Base-by-base conservation (phyloP, 495 filamentous ascomycete genomes). In the Penicillium lividum region DNA sequence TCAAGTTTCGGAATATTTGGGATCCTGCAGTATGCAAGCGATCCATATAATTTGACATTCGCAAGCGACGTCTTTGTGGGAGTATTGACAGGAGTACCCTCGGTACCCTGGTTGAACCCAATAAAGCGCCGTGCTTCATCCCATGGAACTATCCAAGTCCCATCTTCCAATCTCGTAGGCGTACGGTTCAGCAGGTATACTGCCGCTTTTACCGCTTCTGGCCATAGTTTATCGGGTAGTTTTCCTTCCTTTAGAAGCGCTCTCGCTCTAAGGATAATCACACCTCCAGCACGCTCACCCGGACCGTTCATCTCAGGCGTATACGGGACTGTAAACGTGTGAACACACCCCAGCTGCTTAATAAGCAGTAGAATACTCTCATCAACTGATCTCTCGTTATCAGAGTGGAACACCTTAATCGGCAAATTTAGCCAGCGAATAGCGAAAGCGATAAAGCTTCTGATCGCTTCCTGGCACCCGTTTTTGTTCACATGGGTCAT, bases 141-240 rank as follows among this genome's bases (percentile, higher is more conserved):
- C 48, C n/a, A 51, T n/a, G 49, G 59, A 18, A 57, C 15, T 3
- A 61, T 46, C 53, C 29, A 45, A 0, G 18, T 16, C 3, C 43
- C 40, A 10, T 57, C 43, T 3, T 25, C 22, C n/a, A 33, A 25
- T 3, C n/a, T n/a, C n/a, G 49, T 61, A 0, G 51, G 60, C 11
- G 40, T 56, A 5, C 60, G 25, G 15, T 63, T 63, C 9, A 59
- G 11, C 9, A 63, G 10, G 42, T 45, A 63, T 4, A 44, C 44
- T 1, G 52, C 56, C 10, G 56, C 50, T 7, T 13, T 11, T 0
- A 50, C 38, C 1, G 50, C 54, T 56, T n/a, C n/a, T n/a, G n/a
- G n/a, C n/a, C n/a, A n/a, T n/a, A n/a, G n/a, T n/a, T n/a, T n/a
- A n/a, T n/a, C 43, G 5, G 61, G 57, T 6, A 63, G 25, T 11